Conservation (phyloP, 257 asterid genomes). For the Fraxinus excelsior region DNA sequence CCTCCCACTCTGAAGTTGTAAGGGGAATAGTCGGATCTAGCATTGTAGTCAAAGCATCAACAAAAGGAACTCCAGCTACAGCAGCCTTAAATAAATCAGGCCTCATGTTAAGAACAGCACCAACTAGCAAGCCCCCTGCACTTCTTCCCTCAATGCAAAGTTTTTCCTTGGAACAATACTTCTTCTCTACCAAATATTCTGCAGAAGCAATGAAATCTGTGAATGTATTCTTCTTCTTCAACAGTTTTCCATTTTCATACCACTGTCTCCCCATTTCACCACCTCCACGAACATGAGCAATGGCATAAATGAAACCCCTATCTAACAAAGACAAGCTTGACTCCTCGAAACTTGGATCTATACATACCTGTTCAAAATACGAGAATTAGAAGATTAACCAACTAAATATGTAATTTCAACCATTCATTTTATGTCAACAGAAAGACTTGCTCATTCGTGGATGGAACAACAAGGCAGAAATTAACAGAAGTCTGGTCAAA, state of each 20-base stretch:
- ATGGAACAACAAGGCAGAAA: conserved; percentile 1
- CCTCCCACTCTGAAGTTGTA: conserved; percentile 99
- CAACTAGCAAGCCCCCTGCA: conserved; percentile 95
- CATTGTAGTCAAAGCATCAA: conserved; percentile 93
- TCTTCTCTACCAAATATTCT: conserved; percentile 76
- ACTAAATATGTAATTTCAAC: background rate
- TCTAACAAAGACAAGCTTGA: conserved; percentile 82
- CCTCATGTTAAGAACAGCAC: conserved; percentile 89
- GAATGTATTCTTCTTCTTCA: conserved; percentile 88
- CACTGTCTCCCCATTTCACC: conserved; percentile 99
- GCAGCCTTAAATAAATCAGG: conserved; percentile 92
- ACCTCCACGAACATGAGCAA: conserved; percentile 96
- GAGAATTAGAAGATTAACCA: conserved; percentile 26
- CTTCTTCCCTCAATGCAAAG: conserved; percentile 93
- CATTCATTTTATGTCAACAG: background rate
- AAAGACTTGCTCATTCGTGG: background rate
- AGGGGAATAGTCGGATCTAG: conserved; percentile 98
- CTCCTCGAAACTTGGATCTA: conserved; percentile 82
- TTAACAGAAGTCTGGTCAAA: background rate
- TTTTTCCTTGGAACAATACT: conserved; percentile 80
- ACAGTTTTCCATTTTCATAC: conserved; percentile 92
- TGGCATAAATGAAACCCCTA: conserved; percentile 76
- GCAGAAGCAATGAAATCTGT: conserved; percentile 87
- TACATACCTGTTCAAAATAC: conserved; percentile 60
- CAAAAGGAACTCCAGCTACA: conserved; percentile 95